Evolutionary conservation across 2,329 filamentous ascomycete genomes (phyloP).

Genomic region (Penicillium aurantiogriseum): DNA sequence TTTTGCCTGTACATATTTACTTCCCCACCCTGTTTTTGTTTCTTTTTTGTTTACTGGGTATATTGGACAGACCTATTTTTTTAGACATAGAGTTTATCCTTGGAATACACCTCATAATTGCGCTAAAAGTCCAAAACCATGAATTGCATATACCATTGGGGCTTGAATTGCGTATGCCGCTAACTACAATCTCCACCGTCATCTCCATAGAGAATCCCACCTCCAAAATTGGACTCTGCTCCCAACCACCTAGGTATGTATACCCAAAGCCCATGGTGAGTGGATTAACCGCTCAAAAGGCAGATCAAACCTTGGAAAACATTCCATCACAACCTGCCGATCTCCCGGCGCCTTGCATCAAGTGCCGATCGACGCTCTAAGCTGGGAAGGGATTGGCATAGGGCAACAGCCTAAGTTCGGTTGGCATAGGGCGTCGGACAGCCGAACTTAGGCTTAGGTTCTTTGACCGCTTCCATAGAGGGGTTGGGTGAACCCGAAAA

Average conservation of each 20-base stretch:
- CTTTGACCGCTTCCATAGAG: background rate
- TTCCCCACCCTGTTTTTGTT: conserved; percentile 1
- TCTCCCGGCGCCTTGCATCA: conserved; percentile 24
- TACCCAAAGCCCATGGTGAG: background rate
- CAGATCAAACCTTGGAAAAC: background rate
- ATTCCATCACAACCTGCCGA: conserved; percentile 8
- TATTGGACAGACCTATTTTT: background rate
- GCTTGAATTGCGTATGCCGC: background rate
- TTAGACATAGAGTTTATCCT: background rate
- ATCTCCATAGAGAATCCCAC: background rate
- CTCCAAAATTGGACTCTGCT: background rate
- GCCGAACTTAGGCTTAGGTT: background rate
- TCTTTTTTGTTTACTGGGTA: background rate
- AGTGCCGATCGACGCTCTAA: conserved; percentile 11
- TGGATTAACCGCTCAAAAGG: background rate
- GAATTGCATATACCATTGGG: background rate
- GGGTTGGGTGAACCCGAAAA: background rate
- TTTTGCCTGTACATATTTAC: conserved; percentile 17
- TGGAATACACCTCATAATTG: background rate
- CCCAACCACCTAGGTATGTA: background rate
- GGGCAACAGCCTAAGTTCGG: too few relatives aligned
- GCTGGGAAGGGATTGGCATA: background rate
- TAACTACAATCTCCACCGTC: background rate
- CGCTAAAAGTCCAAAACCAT: background rate
- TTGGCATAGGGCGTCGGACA: background rate